phyloP scores from a whole-genome alignment of 179 eudicot species.

The Nepenthes alata region DNA sequence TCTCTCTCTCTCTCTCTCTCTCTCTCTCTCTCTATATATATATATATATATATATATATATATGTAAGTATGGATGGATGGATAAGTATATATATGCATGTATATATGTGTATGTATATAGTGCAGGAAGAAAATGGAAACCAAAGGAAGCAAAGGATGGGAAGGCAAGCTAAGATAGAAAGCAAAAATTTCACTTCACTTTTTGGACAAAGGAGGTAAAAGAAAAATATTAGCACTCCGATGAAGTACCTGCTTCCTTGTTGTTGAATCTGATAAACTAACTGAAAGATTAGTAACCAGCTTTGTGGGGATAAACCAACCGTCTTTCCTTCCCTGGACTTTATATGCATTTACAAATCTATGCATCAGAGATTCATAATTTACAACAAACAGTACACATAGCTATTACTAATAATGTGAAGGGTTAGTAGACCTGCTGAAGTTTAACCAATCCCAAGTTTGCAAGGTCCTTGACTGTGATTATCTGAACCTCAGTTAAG shows the following conservation, averaged over 20 bases:
- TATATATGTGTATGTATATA: too few relatives aligned
- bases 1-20: too few relatives aligned
- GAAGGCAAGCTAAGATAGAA: too few relatives aligned
- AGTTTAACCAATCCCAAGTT: conserved; percentile 89
- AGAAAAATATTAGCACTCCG: neutral
- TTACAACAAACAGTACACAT: neutral
- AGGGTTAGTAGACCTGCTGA: conserved; percentile 54
- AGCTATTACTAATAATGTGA: neutral
- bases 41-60: too few relatives aligned
- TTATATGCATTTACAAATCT: conserved; percentile 2
- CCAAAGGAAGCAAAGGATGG: too few relatives aligned
- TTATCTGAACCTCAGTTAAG: conserved; percentile 57
- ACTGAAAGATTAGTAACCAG: conserved; percentile 82
- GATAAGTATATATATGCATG: too few relatives aligned
- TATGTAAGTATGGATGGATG: too few relatives aligned
- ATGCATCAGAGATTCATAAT: neutral
- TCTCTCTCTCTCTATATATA: too few relatives aligned
- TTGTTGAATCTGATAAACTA: conserved; percentile 75
- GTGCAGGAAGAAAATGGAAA: too few relatives aligned
- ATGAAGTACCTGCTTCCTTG: conserved; percentile 64
- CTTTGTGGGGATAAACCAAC: conserved; percentile 95
- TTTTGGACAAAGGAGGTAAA: neutral
- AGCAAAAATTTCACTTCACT: too few relatives aligned
- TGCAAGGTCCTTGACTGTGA: conserved; percentile 65
- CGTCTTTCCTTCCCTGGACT: conserved; percentile 80